phyloP scores from a whole-genome alignment of 177 flowering plant species.

The Tripterygium wilfordii region DNA sequence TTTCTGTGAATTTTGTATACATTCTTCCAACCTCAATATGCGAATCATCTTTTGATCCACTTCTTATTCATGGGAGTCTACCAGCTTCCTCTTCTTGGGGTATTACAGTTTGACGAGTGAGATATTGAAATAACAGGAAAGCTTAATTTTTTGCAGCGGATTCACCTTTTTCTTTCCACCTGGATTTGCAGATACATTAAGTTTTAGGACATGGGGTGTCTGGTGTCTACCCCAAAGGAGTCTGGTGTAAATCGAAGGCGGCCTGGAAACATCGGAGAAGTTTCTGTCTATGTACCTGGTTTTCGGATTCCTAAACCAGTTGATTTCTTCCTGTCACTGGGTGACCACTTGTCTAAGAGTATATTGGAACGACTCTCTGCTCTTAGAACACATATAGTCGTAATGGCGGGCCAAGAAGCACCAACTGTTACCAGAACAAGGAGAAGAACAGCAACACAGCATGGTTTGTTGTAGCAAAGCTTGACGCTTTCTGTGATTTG shows the following conservation, averaged over 20 bases:
- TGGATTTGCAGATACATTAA: slow-evolving; percentile 17
- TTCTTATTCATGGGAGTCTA: slow-evolving; percentile 1
- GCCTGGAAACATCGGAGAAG: slow-evolving; percentile 80
- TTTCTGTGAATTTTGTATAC: slow-evolving; percentile 11
- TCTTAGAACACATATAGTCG: slow-evolving; percentile 79
- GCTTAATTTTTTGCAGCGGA: not conserved
- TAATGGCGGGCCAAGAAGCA: slow-evolving; percentile 88
- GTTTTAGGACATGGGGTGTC: slow-evolving; percentile 73
- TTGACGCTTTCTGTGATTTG: too few relatives aligned
- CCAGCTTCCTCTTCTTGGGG: not conserved
- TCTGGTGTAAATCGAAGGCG: slow-evolving; percentile 60
- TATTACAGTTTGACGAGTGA: not conserved
- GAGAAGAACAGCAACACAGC: slow-evolving; percentile 80
- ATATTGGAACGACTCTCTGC: slow-evolving; percentile 72
- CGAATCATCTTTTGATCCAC: not conserved
- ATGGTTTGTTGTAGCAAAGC: slow-evolving; percentile 46
- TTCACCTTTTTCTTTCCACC: not conserved
- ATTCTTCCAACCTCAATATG: slow-evolving; percentile 5
- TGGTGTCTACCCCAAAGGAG: slow-evolving; percentile 63
- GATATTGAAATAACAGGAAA: too few relatives aligned
- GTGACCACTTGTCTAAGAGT: slow-evolving; percentile 52
- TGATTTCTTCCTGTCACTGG: slow-evolving; percentile 63
- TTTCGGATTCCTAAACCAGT: slow-evolving; percentile 81
- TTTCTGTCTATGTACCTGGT: slow-evolving; percentile 88
- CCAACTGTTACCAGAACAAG: slow-evolving; percentile 67